Percentiles rank a stretch among this genome's conserved stretches.
Evolutionary conservation across 257 asterid genomes (phyloP).

Genomic region (Solanum lycopersicoides): DNA sequence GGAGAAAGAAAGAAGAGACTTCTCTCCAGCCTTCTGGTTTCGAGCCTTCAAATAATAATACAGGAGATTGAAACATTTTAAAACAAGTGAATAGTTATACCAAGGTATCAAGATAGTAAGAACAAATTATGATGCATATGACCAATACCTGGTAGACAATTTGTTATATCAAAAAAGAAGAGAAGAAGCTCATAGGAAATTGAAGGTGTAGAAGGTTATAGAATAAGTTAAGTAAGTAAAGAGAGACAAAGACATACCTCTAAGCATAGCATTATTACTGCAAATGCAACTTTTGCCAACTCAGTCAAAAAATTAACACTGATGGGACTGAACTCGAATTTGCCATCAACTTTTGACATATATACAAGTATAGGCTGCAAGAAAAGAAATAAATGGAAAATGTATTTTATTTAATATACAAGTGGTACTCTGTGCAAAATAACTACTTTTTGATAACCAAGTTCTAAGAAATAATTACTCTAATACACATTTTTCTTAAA

Average conservation of each 20-base stretch:
- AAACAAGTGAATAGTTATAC: not conserved
- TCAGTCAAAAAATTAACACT: constrained; percentile 96
- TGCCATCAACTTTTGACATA: constrained; percentile 97
- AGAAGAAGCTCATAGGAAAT: not conserved
- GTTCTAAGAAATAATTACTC: not conserved
- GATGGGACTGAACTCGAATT: constrained; percentile 85
- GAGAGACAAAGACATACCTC: constrained; percentile 45
- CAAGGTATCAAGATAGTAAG: not conserved
- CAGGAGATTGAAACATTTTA: constrained; percentile 1
- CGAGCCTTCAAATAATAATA: constrained; percentile 48
- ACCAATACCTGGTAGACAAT: not conserved
- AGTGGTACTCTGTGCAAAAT: not conserved
- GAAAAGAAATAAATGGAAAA: constrained; percentile 6
- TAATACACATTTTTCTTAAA: not conserved
- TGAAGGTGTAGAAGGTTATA: not conserved
- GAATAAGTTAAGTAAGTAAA: not conserved
- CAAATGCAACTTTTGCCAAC: constrained; percentile 73
- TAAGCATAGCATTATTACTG: constrained; percentile 73
- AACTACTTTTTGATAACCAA: not conserved
- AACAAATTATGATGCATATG: not conserved
- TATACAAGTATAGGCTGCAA: constrained; percentile 82
- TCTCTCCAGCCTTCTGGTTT: constrained; percentile 85
- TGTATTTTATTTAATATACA: not conserved
- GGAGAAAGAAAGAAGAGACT: constrained; percentile 74
- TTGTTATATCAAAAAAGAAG: not conserved